These are phyloP conservation scores for Amanita pseudoporphyria DNA, from an alignment of 768 basidiomycete species.

Conservation along the genomic window DNA sequence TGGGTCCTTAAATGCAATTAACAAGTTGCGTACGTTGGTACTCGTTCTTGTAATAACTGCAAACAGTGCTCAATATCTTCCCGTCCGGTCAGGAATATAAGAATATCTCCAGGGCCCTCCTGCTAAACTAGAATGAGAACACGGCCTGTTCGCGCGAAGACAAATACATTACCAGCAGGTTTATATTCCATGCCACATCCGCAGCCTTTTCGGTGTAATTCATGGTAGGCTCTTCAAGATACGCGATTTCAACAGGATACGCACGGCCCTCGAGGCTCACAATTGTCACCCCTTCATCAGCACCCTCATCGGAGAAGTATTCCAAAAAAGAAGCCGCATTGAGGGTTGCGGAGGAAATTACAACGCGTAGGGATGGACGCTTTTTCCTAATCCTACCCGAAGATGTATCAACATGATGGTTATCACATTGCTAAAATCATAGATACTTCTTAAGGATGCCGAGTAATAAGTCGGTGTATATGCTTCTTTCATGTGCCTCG, in stretches of 20 bases:
- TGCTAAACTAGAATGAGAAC: slow-evolving; percentile 20
- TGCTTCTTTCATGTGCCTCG: slow-evolving; percentile 92
- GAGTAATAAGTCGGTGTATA: slow-evolving; percentile 91
- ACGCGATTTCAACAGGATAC: slow-evolving; percentile 92
- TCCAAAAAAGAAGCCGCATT: slow-evolving; percentile 85
- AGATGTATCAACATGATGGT: slow-evolving; percentile 1
- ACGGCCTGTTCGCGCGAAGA: neutral
- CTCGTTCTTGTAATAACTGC: slow-evolving; percentile 68
- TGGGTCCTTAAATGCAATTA: slow-evolving; percentile 1
- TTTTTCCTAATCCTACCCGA: slow-evolving; percentile 75
- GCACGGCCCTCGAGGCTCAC: slow-evolving; percentile 89
- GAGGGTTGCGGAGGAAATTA: slow-evolving; percentile 94
- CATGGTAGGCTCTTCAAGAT: slow-evolving; percentile 63
- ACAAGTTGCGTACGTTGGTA: slow-evolving; percentile 46
- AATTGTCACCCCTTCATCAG: slow-evolving; percentile 66
- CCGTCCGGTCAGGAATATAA: slow-evolving; percentile 90
- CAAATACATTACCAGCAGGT: slow-evolving; percentile 48
- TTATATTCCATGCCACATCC: slow-evolving; percentile 76
- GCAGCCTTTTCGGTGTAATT: slow-evolving; percentile 83
- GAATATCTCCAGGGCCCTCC: slow-evolving; percentile 81
- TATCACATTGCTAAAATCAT: neutral
- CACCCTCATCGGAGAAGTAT: slow-evolving; percentile 60
- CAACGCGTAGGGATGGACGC: slow-evolving; percentile 79
- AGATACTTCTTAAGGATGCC: slow-evolving; percentile 88
- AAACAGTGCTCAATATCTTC: slow-evolving; percentile 93